These are phyloP conservation scores for Stygiomarasmius scandens DNA, from an alignment of 1,284 basidiomycete genomes.

Conservation along the genomic window DNA sequence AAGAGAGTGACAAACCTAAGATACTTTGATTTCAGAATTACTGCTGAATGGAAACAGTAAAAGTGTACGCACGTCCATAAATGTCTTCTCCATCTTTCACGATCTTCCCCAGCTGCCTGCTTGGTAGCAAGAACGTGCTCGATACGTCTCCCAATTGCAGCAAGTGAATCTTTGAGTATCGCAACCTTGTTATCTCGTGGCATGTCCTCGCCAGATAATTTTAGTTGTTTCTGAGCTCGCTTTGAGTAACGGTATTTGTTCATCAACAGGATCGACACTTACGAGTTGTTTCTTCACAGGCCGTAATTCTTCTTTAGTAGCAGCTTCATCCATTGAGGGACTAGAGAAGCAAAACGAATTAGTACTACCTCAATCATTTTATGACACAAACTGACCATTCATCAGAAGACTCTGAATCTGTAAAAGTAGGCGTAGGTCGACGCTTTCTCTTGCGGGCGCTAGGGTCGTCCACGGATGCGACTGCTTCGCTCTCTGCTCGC, in stretches of 20 bases:
- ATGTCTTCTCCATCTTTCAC: constrained; percentile 88
- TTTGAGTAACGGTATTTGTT: not conserved
- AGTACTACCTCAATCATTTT: too few relatives aligned
- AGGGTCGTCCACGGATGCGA: constrained; percentile 75
- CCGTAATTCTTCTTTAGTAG: constrained; percentile 94
- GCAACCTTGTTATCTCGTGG: constrained; percentile 94
- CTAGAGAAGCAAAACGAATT: constrained; percentile 39
- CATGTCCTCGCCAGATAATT: constrained; percentile 90
- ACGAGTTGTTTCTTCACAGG: constrained; percentile 97
- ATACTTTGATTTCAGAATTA: not conserved
- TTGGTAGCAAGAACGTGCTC: constrained; percentile 83
- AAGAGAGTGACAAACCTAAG: constrained; percentile 89
- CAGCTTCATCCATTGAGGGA: constrained; percentile 93
- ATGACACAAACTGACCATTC: constrained; percentile 77
- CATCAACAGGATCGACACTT: constrained; percentile 30
- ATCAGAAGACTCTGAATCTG: constrained; percentile 85
- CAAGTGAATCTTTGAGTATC: constrained; percentile 93
- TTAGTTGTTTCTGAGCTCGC: constrained; percentile 83
- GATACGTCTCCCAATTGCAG: constrained; percentile 92
- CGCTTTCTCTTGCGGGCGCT: constrained; percentile 78
- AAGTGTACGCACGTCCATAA: constrained; percentile 77
- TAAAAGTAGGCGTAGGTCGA: constrained; percentile 88
- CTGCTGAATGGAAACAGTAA: constrained; percentile 16
- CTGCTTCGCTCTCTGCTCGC: constrained; percentile 80
- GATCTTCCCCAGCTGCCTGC: constrained; percentile 75